Conservation (phyloP, 2,329 filamentous ascomycete genomes). For the Shiraia bambusicola region DNA sequence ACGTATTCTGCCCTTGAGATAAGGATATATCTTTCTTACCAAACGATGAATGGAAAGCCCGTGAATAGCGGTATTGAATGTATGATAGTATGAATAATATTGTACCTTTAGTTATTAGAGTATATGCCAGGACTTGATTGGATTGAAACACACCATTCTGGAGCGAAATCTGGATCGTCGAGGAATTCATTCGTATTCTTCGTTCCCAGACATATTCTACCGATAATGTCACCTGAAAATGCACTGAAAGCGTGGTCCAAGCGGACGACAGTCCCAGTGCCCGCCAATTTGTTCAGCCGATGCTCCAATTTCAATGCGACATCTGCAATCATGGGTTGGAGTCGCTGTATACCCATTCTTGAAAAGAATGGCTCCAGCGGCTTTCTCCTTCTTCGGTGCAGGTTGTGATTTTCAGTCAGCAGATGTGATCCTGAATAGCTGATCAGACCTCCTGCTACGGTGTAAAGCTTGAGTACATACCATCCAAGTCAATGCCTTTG, state of each 20-base stretch:
- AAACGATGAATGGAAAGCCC: constrained; percentile 11
- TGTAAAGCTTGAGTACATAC: background rate
- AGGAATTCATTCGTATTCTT: constrained; percentile 11
- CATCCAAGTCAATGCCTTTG: constrained; percentile 25
- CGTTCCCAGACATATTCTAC: constrained; percentile 13
- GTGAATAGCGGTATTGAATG: constrained; percentile 11
- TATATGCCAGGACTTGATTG: too few species aligned
- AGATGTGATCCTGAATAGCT: background rate
- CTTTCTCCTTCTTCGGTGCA: constrained; percentile 27
- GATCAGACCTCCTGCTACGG: too few species aligned
- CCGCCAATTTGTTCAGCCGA: constrained; percentile 8
- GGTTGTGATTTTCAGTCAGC: constrained; percentile 22
- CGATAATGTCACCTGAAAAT: constrained; percentile 31
- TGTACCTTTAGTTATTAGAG: background rate
- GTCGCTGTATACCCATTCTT: constrained; percentile 12
- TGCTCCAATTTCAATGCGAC: constrained; percentile 10
- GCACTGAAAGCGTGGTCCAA: constrained; percentile 21
- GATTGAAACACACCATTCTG: constrained; percentile 7
- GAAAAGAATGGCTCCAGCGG: constrained; percentile 36
- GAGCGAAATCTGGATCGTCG: constrained; percentile 11
- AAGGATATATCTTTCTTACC: background rate
- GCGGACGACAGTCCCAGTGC: constrained; percentile 13
- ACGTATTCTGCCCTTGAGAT: background rate
- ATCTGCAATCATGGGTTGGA: constrained; percentile 23
- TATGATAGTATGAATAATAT: constrained; percentile 6